phyloP scores from a whole-genome alignment of 192 early-diverging fungal species.

The Podochytrium sp. region DNA sequence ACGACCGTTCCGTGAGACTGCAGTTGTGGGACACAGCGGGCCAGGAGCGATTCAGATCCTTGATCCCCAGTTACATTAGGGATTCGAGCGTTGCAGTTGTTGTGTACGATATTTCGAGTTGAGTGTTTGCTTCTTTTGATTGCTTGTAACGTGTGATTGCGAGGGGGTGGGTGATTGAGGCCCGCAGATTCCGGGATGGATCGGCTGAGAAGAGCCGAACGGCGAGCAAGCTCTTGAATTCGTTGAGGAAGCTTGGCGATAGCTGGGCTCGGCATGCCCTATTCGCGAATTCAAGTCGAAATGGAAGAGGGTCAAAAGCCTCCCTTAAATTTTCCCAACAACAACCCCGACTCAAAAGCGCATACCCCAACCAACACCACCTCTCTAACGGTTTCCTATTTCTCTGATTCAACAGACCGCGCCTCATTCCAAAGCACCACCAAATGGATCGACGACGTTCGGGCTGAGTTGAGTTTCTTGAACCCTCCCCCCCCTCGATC shows the following conservation, averaged over 20 bases:
- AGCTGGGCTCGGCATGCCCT: background rate
- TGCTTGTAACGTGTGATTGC: background rate
- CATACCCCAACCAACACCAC: no score
- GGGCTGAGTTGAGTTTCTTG: constrained; percentile 71
- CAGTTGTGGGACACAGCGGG: constrained; percentile 99
- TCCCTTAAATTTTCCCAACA: no score
- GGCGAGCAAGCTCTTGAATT: background rate
- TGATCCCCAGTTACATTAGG: constrained; percentile 98
- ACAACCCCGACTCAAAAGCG: no score
- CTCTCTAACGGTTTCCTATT: background rate
- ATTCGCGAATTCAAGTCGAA: background rate
- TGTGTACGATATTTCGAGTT: constrained; percentile 96
- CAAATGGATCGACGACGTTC: constrained; percentile 99
- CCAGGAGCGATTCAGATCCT: constrained; percentile 93
- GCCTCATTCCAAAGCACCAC: constrained; percentile 95
- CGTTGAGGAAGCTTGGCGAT: background rate
- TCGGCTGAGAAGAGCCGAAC: background rate
- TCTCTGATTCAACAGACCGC: constrained; percentile 63
- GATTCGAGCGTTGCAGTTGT: constrained; percentile 98
- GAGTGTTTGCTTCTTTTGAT: background rate
- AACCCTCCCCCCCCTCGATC: background rate
- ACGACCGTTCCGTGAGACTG: constrained; percentile 95
- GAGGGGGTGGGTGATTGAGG: background rate
- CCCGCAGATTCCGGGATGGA: background rate
- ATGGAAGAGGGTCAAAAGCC: no score